These are phyloP conservation scores for Calonectria pseudoturangicola DNA, from an alignment of 2,329 filamentous ascomycete species.

Conservation along the genomic window DNA sequence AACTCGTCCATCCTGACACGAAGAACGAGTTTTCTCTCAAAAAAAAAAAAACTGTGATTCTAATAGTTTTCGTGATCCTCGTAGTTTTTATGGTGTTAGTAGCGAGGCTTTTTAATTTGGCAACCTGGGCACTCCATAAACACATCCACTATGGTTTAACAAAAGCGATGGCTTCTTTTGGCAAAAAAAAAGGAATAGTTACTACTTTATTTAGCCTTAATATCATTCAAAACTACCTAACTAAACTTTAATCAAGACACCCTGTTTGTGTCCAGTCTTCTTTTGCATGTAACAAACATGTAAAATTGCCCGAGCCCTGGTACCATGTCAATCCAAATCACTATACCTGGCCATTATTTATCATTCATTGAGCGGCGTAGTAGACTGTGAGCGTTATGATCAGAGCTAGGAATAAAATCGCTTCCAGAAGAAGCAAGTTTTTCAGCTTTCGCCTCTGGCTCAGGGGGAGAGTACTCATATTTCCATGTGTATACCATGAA, in stretches of 20 bases:
- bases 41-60: no score
- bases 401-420: conserved; percentile 57
- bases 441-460: conserved; percentile 57
- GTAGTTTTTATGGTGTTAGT: no score
- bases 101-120: no score
- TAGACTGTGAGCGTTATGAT: conserved; percentile 58
- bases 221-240: conserved; percentile 16
- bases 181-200: no score
- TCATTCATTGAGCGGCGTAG: conserved; percentile 52
- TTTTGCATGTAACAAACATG: not conserved
- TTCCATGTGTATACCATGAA: conserved; percentile 69
- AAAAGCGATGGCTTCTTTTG: no score
- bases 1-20: no score
- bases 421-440: conserved; percentile 62
- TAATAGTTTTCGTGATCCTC: no score
- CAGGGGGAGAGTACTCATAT: conserved; percentile 62
- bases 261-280: not conserved
- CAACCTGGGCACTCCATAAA: no score
- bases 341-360: not conserved
- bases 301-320: not conserved
- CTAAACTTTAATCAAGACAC: conserved; percentile 6
- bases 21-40: no score
- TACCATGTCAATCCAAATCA: conserved; percentile 10
- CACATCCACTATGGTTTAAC: no score
- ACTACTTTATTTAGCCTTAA: not conserved